Evolutionary conservation across 768 basidiomycete species (phyloP).

Genomic region (Auricularia auricula-judae): DNA sequence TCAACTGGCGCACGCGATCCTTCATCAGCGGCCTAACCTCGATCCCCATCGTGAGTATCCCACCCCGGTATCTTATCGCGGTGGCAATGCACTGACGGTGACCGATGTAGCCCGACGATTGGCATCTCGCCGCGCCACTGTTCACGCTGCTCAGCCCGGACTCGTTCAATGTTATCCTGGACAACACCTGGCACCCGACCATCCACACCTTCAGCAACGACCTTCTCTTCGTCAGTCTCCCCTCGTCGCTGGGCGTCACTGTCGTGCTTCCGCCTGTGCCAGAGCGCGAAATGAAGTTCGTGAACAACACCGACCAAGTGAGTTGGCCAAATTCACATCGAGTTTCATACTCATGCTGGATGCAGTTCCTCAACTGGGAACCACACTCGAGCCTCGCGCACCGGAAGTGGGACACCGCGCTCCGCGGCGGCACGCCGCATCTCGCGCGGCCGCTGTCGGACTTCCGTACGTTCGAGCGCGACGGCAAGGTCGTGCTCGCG

Average conservation of each 20-base stretch:
- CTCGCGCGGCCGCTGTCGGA: neutral
- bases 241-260: neutral
- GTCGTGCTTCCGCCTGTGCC: neutral
- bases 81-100: neutral
- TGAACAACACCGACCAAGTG: neutral
- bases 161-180: neutral
- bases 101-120: neutral
- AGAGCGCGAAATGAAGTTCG: neutral
- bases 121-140: neutral
- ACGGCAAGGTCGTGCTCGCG: neutral
- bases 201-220: neutral
- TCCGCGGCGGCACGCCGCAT: neutral
- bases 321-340: too few species aligned
- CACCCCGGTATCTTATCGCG: neutral
- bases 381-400: neutral
- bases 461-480: neutral
- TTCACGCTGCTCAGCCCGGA: neutral
- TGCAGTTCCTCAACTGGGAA: neutral
- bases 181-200: neutral
- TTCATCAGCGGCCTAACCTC: neutral
- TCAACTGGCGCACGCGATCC: neutral
- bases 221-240: neutral
- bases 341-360: too few species aligned
- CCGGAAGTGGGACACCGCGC: neutral
- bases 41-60: neutral